These are phyloP conservation scores for Tetradesmus obliquus DNA, from an alignment of 139 green algal genomes.

Conservation along the genomic window DNA sequence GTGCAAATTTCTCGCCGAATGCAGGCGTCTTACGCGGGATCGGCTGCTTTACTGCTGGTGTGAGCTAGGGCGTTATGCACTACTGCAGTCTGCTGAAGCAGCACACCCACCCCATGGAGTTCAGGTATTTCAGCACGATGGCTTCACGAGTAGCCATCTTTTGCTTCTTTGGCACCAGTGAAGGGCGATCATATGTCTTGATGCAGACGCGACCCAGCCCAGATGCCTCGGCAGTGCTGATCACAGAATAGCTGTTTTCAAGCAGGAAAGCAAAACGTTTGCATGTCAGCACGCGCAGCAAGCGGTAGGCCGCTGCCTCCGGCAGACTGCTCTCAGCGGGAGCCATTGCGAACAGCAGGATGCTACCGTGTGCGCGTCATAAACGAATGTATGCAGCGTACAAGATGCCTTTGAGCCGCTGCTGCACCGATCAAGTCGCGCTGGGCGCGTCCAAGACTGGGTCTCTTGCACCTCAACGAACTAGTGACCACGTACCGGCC, in stretches of 20 bases:
- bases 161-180: slow-evolving; percentile 31
- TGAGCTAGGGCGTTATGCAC: neutral
- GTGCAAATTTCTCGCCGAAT: neutral
- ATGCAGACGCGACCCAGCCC: neutral
- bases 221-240: neutral
- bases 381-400: neutral
- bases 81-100: neutral
- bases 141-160: slow-evolving; percentile 45
- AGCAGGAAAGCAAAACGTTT: neutral
- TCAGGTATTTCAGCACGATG: slow-evolving; percentile 47
- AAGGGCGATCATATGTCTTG: slow-evolving; percentile 36
- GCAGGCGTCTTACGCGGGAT: neutral
- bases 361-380: neutral
- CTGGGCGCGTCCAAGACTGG: neutral
- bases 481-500: neutral
- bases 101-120: slow-evolving; percentile 31
- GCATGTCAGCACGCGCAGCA: neutral
- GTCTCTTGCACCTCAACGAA: slow-evolving; percentile 1
- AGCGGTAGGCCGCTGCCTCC: neutral
- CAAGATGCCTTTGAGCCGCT: neutral
- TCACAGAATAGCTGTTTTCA: neutral
- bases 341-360: neutral
- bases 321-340: neutral
- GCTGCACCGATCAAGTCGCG: neutral
- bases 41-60: neutral